Evolutionary conservation across 345 rosid species (phyloP).

Genomic region (Eutrema yunnanense): DNA sequence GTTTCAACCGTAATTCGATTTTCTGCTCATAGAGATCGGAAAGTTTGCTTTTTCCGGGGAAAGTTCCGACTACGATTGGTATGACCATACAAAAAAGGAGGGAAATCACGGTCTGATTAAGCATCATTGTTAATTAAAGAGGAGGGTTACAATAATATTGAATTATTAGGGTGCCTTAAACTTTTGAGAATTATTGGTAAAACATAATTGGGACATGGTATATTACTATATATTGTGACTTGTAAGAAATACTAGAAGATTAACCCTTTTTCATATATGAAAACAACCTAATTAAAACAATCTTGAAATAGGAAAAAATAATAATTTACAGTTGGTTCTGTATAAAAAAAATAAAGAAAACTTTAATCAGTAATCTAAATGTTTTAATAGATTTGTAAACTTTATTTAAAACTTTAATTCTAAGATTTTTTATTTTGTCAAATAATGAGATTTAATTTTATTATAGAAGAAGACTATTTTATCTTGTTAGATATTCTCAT

Average conservation of each 20-base stretch:
- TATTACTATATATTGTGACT: not conserved
- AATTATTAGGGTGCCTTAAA: not conserved
- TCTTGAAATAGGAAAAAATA: constrained; percentile 31
- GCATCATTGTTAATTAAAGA: not conserved
- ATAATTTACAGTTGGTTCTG: not conserved
- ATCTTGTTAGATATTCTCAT: not conserved
- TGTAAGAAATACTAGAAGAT: not conserved
- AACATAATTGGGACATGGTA: not conserved
- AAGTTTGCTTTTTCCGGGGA: not conserved
- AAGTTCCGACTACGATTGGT: not conserved
- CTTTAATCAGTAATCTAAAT: not conserved
- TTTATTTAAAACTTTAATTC: not conserved
- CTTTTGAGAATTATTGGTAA: no score
- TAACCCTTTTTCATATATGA: not conserved
- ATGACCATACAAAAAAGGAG: not conserved
- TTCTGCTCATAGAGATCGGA: constrained; percentile 6
- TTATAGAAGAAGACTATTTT: not conserved
- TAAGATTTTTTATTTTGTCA: not conserved
- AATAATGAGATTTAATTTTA: not conserved
- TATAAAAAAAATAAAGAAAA: not conserved
- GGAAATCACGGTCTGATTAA: not conserved
- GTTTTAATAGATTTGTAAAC: not conserved
- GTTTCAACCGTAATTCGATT: constrained; percentile 44
- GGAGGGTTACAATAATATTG: not conserved
- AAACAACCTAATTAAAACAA: constrained; percentile 32